Base-by-base conservation (phyloP, 2,329 filamentous ascomycete genomes). In the Exophiala sp. region DNA sequence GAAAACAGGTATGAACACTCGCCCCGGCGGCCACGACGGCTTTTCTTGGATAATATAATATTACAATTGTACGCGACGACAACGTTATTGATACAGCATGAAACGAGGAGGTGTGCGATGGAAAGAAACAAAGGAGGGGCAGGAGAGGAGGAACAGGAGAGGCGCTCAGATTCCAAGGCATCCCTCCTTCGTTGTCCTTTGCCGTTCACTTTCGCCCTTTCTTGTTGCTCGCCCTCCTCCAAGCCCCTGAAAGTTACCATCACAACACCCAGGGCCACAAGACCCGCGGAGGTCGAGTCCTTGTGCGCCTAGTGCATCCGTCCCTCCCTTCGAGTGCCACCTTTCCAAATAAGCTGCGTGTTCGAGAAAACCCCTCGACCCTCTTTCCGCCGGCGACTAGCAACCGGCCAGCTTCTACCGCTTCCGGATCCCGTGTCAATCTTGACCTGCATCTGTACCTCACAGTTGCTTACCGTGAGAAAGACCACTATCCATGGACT, bases 151-250 rank as follows among this genome's bases (percentile, higher is more conserved):
- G 22, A 29, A 4, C 10, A 41, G 38, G 23, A 19, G 24, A 30
- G 40, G 40, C 38, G 29, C 22, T 48, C 29, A 48, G 39, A 48
- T 43, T 43, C 46, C n/a, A 29, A 46, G 44, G 39, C 23, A 37
- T 35, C 41, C 42, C 29, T 40, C 35, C 14, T 14, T 32, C 43
- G 30, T 43, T 18, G 14, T 38, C 51, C 27, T 37, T 45, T 48
- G 38, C 19, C 19, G n/a, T 48, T 48, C 68, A 75, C 53, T 68
- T 69, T 34, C 60, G 66, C 49, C 73, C 74, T 11, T 27, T 23
- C 34, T 32, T 50, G 11, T 46, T 43, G 21, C 43, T 19, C 18
- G 40, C 27, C 24, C 50, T 43, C 43, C 35, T 23, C 48, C 35
- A 43, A 22, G 42, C 48, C 48, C 48, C 46, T 42, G 46, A 46